Evolutionary conservation across 176 grass and related monocot genomes (phyloP), one percentile per base, ranked within the genome.

Genomic region (Tillandsia leiboldiana): DNA sequence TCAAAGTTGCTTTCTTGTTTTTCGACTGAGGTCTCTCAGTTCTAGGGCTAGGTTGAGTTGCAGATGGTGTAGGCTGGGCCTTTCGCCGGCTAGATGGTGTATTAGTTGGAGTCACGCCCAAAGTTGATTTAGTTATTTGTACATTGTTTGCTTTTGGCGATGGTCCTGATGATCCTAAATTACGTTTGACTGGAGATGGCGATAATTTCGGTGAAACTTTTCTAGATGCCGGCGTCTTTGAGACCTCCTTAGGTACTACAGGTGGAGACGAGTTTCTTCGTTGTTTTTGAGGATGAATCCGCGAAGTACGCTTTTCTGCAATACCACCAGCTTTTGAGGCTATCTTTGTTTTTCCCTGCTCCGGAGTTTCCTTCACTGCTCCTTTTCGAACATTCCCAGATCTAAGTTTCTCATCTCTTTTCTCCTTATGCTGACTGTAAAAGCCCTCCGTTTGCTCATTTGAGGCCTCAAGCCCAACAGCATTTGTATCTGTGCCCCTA

Each of bases 221-320:
- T 90, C 78, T 81, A 71, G 67, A 80, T 20, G 53, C 68, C 73
- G 87, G 69, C 73, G 80, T 70, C 76, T 99, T 99, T 53, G 82
- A 86, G 26, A 79, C 70, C 67, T 82, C 82, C 72, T 94, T 99
- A 8, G 82, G 84, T 62, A 83, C 67, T 58, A 88, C 78, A 10
- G 83, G 90, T 52, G 95, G 90, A 68, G 95, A 85, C 2, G 95
- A 94, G 91, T 90, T 99, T 88, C 90, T 90, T 12, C 85, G 66
- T 33, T 66, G 51, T 74, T 78, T 90, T 76, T 94, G 86, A 23
- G 67, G 70, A 49, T 72, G 77, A 84, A 72, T 71, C 63, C 84
- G 76, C 66, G 87, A 88, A 69, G 75, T 79, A 68, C 75, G 83
- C 71, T 90, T 99, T 78, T 94, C 90, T 51, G 76, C 51, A 63